Evolutionary conservation across 2,329 filamentous ascomycete species (phyloP), one percentile per base, ranked within the genome.

Genomic region (Diaporthe vaccinii): DNA sequence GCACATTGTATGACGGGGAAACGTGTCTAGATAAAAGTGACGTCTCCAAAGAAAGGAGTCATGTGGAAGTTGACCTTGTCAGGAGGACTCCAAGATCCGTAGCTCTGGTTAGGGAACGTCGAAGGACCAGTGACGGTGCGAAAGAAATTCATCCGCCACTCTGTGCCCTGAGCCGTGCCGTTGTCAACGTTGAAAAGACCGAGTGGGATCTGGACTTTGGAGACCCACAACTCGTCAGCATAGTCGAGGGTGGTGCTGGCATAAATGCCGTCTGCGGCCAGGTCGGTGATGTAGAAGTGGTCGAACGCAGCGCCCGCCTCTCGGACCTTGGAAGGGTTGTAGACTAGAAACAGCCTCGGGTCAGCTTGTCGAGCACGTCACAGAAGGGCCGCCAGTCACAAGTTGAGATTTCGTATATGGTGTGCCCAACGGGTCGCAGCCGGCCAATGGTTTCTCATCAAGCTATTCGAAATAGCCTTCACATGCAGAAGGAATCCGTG

Each of bases 111-210:
- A 0, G 87, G 87, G 77, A 82, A 89, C 12, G 82, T 87, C 1
- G 82, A 79, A 0, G 84, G 83, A 36, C 83, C 82, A 5, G 85
- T 86, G 41, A 87, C 79, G 4, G 86, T 89, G 59, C 87, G 83
- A 80, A 89, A 87, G 77, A 89, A 89, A 79, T 89, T 88, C 86
- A 89, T 88, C 74, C 87, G 83, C 87, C 87, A 89, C 76, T 82
- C 72, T 0, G 86, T 88, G 31, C 85, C 85, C 76, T 81, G 80
- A 2, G 85, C 86, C 77, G 80, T 75, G 55, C 86, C 85, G 4
- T 80, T 75, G 73, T 88, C 85, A 36, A 89, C 85, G 73, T 88
- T 88, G 82, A 89, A 89, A 12, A 89, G 80, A 4, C 83, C 86
- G n/a, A 89, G 80, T 0, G 87, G 87, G 53, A 89, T 85, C 36